Base-by-base conservation (phyloP, 129 eudicot species). In the Chrysanthemum seticuspe region DNA sequence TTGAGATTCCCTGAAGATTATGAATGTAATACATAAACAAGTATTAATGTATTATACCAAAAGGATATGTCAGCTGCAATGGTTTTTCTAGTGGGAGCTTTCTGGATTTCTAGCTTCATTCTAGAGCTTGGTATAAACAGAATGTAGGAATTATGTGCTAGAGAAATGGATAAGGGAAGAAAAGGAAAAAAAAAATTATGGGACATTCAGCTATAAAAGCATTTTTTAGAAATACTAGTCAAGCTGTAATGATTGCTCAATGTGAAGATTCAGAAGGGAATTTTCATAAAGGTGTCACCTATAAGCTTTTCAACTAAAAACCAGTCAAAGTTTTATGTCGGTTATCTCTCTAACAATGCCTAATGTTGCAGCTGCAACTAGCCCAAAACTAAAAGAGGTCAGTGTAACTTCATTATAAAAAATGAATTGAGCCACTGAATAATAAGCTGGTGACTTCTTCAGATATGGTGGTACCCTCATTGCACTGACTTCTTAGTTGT, bases 1-100 rank as follows among this genome's bases (percentile, higher is more conserved):
- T 16, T 45, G 31, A 65, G 70, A 65, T 65, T 14, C 45, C 29
- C 16, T 10, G 55, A 18, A 65, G n/a, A 65, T 25, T 68, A 51
- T 50, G 45, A 3, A 62, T 62, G 21, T 55, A 15, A 64, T 65
- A 44, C 34, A 65, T 65, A 12, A 65, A n/a, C 70, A 44, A 44
- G n/a, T n/a, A n/a, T n/a, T n/a, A n/a, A n/a, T n/a, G 36, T 16
- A 65, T 65, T 18, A 16, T 45, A 45, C 16, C n/a, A 40, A 7
- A 65, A 68, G 53, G 52, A 21, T 4, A 8, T 10, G 15, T 9
- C 16, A 25, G 62, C 53, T 52, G 15, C 1, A 18, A 69, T 11
- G 49, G 3, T 50, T 13, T 57, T 72, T 34, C 15, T 45, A 6
- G 31, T 74, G 31, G n/a, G 5, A 11, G 57, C 57, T 3, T 13